A percentile compares a stretch with the other conserved stretches of the same genome.
Conservation (phyloP, 2,329 filamentous ascomycete species). For the Fusarium longipes region DNA sequence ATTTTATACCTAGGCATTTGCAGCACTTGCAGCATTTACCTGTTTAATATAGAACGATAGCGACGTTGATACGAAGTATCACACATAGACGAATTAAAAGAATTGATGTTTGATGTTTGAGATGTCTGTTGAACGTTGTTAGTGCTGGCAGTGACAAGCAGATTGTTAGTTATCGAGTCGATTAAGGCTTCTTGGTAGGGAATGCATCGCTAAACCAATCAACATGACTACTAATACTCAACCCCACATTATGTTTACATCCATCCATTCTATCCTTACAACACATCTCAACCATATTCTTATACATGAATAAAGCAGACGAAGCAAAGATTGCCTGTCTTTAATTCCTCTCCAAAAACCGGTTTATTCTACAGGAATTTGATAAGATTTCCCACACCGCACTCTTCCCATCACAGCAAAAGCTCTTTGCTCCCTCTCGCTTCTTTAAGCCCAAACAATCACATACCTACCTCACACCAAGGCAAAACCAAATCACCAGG, state of each 20-base stretch:
- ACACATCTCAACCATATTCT: constrained; percentile 11
- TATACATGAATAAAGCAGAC: neutral
- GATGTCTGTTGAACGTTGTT: neutral
- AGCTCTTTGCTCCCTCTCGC: constrained; percentile 14
- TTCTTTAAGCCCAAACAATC: neutral
- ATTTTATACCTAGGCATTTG: constrained; percentile 30
- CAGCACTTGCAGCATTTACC: constrained; percentile 28
- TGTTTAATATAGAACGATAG: constrained; percentile 4
- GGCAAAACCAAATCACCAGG: neutral
- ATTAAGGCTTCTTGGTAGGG: neutral
- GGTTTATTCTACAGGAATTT: neutral
- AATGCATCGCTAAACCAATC: constrained; percentile 12
- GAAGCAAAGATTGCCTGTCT: neutral
- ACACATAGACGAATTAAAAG: constrained; percentile 34
- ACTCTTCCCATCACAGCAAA: constrained; percentile 1
- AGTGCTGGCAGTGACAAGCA: neutral
- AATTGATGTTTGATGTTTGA: constrained; percentile 2
- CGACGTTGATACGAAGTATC: constrained; percentile 25
- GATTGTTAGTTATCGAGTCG: neutral
- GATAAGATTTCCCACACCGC: neutral
- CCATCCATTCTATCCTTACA: constrained; percentile 12
- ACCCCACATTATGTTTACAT: constrained; percentile 26
- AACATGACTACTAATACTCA: neutral
- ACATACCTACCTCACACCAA: no score
- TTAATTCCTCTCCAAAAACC: neutral